phyloP scores from a whole-genome alignment of 129 eudicot genomes.

The Arctium minus region DNA sequence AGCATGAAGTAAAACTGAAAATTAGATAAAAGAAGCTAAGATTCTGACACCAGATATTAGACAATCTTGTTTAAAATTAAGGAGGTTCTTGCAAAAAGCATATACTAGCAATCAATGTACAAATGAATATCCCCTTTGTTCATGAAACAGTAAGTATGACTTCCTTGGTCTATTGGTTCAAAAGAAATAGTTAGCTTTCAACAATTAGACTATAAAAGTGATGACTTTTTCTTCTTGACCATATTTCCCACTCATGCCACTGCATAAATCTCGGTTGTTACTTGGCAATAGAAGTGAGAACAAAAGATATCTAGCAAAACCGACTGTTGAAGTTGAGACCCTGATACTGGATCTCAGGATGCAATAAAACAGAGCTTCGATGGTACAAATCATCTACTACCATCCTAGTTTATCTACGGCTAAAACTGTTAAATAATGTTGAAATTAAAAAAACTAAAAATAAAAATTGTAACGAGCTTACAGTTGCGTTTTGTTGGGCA shows the following conservation, averaged over 20 bases:
- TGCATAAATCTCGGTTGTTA: neutral
- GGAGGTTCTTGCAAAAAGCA: neutral
- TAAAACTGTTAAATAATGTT: neutral
- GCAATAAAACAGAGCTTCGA: neutral
- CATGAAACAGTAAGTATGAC: neutral
- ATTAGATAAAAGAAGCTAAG: neutral
- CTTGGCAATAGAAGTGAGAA: neutral
- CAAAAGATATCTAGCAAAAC: neutral
- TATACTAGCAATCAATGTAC: neutral
- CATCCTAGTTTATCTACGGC: neutral
- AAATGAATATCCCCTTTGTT: slow-evolving; percentile 6
- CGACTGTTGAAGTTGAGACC: slow-evolving; percentile 7
- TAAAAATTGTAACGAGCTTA: slow-evolving; percentile 30
- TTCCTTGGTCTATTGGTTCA: neutral
- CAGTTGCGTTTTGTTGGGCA: slow-evolving; percentile 96
- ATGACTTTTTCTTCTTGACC: neutral
- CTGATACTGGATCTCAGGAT: neutral
- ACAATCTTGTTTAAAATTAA: neutral
- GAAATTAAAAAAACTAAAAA: neutral
- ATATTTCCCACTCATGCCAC: slow-evolving; percentile 7
- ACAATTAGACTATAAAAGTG: neutral
- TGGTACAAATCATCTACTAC: slow-evolving; percentile 6
- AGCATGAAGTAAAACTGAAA: neutral
- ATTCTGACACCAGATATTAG: neutral
- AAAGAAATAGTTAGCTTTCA: slow-evolving; percentile 1